Base-by-base conservation (phyloP, 2,329 filamentous ascomycete genomes). In the Simplicillium sp. region DNA sequence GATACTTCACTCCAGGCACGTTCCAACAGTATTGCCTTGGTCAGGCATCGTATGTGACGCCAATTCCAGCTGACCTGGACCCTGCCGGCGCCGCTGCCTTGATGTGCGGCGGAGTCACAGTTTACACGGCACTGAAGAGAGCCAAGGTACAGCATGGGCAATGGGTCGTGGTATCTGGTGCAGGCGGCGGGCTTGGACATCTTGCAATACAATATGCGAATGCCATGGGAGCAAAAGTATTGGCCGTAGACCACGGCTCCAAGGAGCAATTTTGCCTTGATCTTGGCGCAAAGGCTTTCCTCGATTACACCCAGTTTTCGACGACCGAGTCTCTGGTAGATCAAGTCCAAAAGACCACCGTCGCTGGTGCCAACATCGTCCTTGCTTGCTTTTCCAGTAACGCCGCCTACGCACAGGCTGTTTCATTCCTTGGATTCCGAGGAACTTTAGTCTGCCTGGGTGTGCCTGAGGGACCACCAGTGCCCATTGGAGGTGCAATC, bases 151-250 rank as follows among this genome's bases (percentile, higher is more conserved):
- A 70, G 32, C 74, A 81, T 1, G 84, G 84, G 7, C 76, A 87
- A 60, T 81, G 71, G 34, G 74, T 88, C 20, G 82, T 81, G 41
- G 79, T 88, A 47, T 80, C 84, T 40, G 84, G 84, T 55, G 84
- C 83, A 15, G 84, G 84, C 46, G 84, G 84, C 58, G 83, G 83
- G 44, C 69, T 88, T 29, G 84, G 84, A 25, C 52, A 54, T 28
- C 67, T 88, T 48, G 84, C 82, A 7, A 70, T 80, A 50, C 86
- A 90, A 63, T 89, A 88, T 59, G 84, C 83, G 29, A 82, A 34
- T 34, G 43, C 36, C 6, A 43, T 57, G 39, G 55, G 57, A 8
- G 46, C 50, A 25, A 48, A 54, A 8, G 48, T 55, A 9, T 43
- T 58, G 14, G 55, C 52, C 4, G 40, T 59, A 34, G 57, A 60